Base-by-base conservation (phyloP, 2,329 filamentous ascomycete species). In the Emmonsia crescens region DNA sequence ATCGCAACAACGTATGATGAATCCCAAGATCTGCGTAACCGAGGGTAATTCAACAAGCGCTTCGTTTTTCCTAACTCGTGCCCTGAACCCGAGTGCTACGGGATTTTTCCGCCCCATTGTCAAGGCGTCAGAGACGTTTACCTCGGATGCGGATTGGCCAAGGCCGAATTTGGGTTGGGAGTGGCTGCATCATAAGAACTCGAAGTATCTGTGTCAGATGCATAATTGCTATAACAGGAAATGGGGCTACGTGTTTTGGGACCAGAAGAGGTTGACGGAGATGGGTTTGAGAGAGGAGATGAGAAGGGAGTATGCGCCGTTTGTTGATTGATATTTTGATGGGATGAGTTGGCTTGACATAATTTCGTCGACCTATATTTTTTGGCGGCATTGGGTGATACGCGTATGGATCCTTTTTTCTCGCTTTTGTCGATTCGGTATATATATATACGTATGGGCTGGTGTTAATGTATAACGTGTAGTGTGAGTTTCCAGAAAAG, bases 221-320 rank as follows among this genome's bases (percentile, higher is more conserved):
- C 56, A 46, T n/a, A 57, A 57, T 12, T 44, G 24, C 9, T 57
- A 46, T 57, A 44, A 33, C 48, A 19, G 56, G 38, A n/a, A 40
- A 24, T 46, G 56, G 56, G 56, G 40, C 2, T 46, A 57, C 42
- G 56, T 57, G 24, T 46, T 57, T 31, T 57, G 56, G 56, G 56
- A 57, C 27, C 24, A 57, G 56, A 27, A 3, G 27, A 46, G 56
- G 56, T 46, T 57, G 56, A 48, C 8, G 27, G 21, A 8, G 3
- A 40, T 57, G 54, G 54, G 54, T 14, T 44, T 57, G 54, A 42
- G n/a, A 24, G 24, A 57, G 38, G 56, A 46, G 40, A 56, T 56
- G 31, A 56, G 33, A 27, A 27, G 9, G 31, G 21, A 56, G 21
- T 56, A 14, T 56, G 52, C 31, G 5, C 52, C 31, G 31, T 56